A percentile compares a stretch with the other conserved stretches of the same genome.
These are phyloP conservation scores for Straminergon stramineum DNA, from an alignment of 225 moss, liverwort and hornwort species.

Conservation along the genomic window DNA sequence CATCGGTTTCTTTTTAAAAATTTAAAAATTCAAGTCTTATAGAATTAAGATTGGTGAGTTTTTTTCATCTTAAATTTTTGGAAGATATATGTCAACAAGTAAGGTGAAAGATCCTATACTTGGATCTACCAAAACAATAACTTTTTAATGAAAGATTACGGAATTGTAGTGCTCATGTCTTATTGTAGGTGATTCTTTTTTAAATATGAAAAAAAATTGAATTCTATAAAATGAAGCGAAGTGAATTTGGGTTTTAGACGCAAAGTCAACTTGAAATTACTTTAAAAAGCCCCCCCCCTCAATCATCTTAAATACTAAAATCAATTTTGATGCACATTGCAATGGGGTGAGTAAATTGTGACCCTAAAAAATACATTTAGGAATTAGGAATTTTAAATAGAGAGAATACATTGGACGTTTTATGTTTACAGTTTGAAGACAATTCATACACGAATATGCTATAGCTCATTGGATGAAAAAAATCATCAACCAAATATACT, in stretches of 20 bases:
- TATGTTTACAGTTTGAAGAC: neutral
- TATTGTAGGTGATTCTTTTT: neutral
- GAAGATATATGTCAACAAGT: neutral
- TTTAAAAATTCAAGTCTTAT: neutral
- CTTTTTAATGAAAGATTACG: neutral
- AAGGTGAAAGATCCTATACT: fast-evolving
- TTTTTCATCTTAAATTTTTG: neutral
- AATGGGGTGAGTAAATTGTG: neutral
- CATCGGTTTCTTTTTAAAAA: fast-evolving
- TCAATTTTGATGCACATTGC: neutral
- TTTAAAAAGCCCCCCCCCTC: neutral
- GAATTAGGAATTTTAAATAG: neutral
- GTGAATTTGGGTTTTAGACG: neutral
- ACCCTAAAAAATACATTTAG: neutral
- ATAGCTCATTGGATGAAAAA: neutral
- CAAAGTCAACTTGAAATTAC: neutral
- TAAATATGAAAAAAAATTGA: too few relatives aligned
- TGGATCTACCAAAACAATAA: neutral
- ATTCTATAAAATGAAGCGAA: neutral
- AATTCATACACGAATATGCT: neutral
- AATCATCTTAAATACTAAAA: neutral
- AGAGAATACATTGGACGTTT: neutral
- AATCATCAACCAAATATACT: too few relatives aligned
- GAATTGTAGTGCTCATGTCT: neutral
- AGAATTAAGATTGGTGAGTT: neutral